Conservation (phyloP, 1,284 basidiomycete species). For the Tilletia horrida region DNA sequence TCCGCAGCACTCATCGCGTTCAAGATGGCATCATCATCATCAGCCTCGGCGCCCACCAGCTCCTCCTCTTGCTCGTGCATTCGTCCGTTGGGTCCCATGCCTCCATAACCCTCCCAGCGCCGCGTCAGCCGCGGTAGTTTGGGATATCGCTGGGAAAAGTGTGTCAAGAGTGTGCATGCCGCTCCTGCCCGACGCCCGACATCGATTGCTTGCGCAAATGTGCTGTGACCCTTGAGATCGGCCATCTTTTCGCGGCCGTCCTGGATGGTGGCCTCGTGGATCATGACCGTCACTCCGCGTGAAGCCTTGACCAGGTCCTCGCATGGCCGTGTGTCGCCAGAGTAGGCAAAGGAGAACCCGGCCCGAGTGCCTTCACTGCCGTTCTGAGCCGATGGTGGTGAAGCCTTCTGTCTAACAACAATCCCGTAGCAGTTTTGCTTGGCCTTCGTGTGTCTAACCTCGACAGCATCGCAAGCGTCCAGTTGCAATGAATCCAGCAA, state of each 20-base stretch:
- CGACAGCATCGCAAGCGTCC: no score
- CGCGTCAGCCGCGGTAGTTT: conserved; percentile 66
- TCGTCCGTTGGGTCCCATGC: conserved; percentile 12
- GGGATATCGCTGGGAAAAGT: conserved; percentile 92
- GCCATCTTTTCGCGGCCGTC: conserved; percentile 68
- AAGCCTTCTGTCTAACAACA: not conserved
- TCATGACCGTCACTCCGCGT: conserved; percentile 70
- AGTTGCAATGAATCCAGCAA: no score
- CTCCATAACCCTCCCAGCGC: not conserved
- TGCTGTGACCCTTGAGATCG: conserved; percentile 76
- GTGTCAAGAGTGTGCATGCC: conserved; percentile 77
- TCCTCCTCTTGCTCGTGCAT: not conserved
- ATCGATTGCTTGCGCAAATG: conserved; percentile 78
- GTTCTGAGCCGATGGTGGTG: not conserved
- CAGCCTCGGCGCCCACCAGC: not conserved
- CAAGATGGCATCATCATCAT: conserved; percentile 5
- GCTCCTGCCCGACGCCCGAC: conserved; percentile 74
- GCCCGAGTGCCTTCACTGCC: not conserved
- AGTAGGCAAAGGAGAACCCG: conserved; percentile 58
- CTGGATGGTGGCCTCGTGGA: conserved; percentile 89
- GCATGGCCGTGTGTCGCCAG: conserved; percentile 82
- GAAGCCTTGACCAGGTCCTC: conserved; percentile 68
- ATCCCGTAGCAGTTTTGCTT: no score
- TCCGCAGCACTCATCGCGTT: not conserved
- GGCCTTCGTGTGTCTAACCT: no score